Evolutionary conservation across 2,329 filamentous ascomycete species (phyloP), one percentile per base, ranked within the genome.

Genomic region (Hypomyces rosellus): DNA sequence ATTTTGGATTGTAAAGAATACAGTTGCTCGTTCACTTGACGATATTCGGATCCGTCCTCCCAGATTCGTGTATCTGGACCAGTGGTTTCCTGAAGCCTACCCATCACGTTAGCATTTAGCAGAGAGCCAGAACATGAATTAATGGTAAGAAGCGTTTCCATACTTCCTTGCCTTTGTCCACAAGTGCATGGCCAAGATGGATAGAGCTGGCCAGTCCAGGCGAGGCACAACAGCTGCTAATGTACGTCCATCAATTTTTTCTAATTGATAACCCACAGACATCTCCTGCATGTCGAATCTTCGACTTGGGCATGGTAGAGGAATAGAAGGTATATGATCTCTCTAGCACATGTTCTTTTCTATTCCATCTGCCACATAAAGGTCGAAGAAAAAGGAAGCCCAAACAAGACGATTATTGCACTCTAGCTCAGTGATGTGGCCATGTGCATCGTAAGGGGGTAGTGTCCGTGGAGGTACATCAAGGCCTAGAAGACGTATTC

Each of bases 301-400:
- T 15, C 50, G 43, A 38, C 59, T 56, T 1, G 51, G 42, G 33
- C 56, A 56, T 3, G 59, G 57, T 15, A 61, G 43, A 8, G 59
- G 59, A 18, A 61, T 57, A 5, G 50, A 34, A 4, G 59, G 59
- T 13, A 51, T 42, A 34, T 58, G 48, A 11, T 55, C 54, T 34
- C 50, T 51, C 59, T 58, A 61, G 46, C 54, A 58, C 38, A 55
- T 47, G 22, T 61, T 58, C 42, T 57, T 56, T 16, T 55, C 53
- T 3, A 57, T 53, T 9, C 57, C 58, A 20, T 54, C 57, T 8
- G 55, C 55, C 4, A 55, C 48, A 16, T 59, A 52, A 7, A 51
- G 42, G 34, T 61, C 59, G 11, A 60, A 45, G 33, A 57, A 51
- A n/a, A 56, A 61, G 45, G 55, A 59, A 5, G 58, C 55, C 59